phyloP scores from a whole-genome alignment of 2,329 filamentous ascomycete species.

The Trichoderma hamatum region DNA sequence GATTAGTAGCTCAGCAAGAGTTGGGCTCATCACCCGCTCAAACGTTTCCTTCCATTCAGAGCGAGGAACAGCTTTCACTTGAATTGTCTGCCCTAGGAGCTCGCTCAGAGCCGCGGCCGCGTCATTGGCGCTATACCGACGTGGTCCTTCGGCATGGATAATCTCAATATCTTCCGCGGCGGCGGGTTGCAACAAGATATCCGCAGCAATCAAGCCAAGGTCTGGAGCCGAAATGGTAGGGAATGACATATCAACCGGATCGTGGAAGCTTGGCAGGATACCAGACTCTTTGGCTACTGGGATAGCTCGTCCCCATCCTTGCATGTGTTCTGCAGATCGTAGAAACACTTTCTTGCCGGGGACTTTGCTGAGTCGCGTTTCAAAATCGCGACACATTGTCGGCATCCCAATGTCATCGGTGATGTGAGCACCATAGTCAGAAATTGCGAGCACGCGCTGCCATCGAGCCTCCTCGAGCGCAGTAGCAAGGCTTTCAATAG shows the following conservation, averaged over 20 bases:
- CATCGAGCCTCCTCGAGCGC: neutral
- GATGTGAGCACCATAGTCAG: slow-evolving; percentile 6
- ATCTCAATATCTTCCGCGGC: neutral
- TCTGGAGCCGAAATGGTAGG: neutral
- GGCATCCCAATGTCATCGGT: slow-evolving; percentile 8
- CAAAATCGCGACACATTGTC: neutral
- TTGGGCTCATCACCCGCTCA: neutral
- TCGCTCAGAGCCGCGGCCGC: neutral
- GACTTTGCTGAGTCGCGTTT: neutral
- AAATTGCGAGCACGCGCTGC: neutral
- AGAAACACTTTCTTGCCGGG: neutral
- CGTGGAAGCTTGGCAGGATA: neutral
- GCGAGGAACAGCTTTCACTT: neutral
- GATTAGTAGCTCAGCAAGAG: neutral
- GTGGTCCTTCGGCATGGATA: neutral
- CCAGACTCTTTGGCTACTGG: neutral
- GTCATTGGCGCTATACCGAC: neutral
- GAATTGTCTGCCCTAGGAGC: neutral
- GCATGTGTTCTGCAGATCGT: slow-evolving; percentile 3
- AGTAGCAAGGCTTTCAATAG: neutral
- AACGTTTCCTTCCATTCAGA: neutral
- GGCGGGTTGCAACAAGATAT: neutral
- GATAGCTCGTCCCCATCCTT: slow-evolving; percentile 2
- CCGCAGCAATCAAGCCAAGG: neutral
- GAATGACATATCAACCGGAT: neutral